phyloP scores from a whole-genome alignment of 345 rosid species.

The Eucalyptus cloeziana region DNA sequence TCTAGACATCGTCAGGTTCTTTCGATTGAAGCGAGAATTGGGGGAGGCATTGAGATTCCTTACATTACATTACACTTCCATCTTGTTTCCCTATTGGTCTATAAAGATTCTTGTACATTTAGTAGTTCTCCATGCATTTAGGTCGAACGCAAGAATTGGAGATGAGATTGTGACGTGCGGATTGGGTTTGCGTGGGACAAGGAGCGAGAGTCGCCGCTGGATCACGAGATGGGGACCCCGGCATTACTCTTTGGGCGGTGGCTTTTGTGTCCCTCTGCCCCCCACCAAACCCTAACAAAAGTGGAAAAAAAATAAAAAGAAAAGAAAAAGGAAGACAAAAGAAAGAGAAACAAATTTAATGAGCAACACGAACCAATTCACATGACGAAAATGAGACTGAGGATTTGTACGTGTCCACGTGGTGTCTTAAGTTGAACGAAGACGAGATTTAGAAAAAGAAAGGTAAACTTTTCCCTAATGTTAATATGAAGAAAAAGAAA shows the following conservation, averaged over 20 bases:
- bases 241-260: not conserved
- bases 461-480: not conserved
- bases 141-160: not conserved
- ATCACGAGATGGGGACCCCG: not conserved
- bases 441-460: not conserved
- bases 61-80: not conserved
- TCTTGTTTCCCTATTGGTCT: not conserved
- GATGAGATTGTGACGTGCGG: not conserved
- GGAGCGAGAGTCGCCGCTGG: not conserved
- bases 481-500: not conserved
- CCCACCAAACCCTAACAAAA: not conserved
- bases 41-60: not conserved
- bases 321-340: fast-evolving
- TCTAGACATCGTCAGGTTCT: not conserved
- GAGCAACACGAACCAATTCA: not conserved
- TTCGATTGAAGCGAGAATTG: not conserved
- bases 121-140: not conserved
- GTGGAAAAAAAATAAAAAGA: not conserved
- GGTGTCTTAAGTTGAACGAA: not conserved
- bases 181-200: not conserved
- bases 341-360: not conserved
- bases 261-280: not conserved
- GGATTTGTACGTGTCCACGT: not conserved
- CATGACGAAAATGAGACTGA: not conserved
- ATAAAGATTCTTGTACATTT: not conserved